Base-by-base conservation (phyloP, 2,329 filamentous ascomycete species). In the Venturiaceae sp. region DNA sequence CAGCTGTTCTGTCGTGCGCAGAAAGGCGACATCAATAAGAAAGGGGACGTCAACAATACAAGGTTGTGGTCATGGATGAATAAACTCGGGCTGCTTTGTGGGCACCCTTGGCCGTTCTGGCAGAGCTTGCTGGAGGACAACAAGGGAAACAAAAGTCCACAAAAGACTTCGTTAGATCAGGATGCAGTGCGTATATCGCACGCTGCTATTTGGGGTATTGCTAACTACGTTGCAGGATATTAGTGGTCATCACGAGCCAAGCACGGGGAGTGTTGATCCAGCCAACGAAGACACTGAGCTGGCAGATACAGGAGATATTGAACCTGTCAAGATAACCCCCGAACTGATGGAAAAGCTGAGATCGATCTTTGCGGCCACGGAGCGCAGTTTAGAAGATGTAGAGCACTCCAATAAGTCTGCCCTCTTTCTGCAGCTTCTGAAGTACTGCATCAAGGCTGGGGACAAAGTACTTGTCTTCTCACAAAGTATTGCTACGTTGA, bases 391-490 rank as follows among this genome's bases (percentile, higher is more conserved):
- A 37, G 70, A 77, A 13, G 74, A 79, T 3, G 66, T 80, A 1
- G 64, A 68, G 0, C 69, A 85, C 13, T 95, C 90, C 0, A 79
- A 84, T 66, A 92, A 94, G 66, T 80, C 86, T 6, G 65, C 75
- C 13, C 74, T 92, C 5, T 73, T 95, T n/a, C 72, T 83, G 46
- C 72, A 79, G 50, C 92, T 96, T 54, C 70, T 96, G 0, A 75
- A 85, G 23, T 79, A 86, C 62, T 85, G 86, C 6, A 80, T 79
- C 39, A 67, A 68, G 1, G 71, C 77, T 0, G 77, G 79, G 0
- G 92, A 96, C 69, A 91, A 91, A 66, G 81, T 91, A 1, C 77
- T 96, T 1, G 74, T 96, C 0, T 96, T 96, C 66, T 88, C 87
- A 0, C 86, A 90, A 57, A 87, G 84, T 14, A 75, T 90, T 11